Conservation (phyloP, 768 basidiomycete species). For the Tricholoma sp. region DNA sequence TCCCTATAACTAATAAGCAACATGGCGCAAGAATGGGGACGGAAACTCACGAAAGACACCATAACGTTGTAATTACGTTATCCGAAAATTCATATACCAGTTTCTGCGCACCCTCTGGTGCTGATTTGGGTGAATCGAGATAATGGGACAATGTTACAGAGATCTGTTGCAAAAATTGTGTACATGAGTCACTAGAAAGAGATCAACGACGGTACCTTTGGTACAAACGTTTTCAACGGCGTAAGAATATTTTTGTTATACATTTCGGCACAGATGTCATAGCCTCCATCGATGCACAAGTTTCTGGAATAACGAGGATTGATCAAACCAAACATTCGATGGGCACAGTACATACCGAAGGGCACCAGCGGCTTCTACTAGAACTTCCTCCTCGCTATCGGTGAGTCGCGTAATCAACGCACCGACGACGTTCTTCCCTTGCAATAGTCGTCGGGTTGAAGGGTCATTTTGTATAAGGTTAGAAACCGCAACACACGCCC, state of each 20-base stretch:
- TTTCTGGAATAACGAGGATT: constrained; percentile 48
- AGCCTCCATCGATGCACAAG: constrained; percentile 91
- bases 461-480: constrained; percentile 95
- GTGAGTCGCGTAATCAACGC: constrained; percentile 81
- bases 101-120: constrained; percentile 66
- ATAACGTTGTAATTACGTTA: constrained; percentile 86
- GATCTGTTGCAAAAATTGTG: constrained; percentile 44
- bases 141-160: constrained; percentile 66
- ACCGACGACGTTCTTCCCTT: constrained; percentile 88
- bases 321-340: neutral
- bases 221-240: constrained; percentile 68
- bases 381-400: constrained; percentile 86
- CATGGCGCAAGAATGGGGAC: neutral
- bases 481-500: constrained; percentile 96
- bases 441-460: constrained; percentile 82
- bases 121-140: constrained; percentile 51
- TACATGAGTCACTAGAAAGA: neutral
- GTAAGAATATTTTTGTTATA: constrained; percentile 91
- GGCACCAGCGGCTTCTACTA: constrained; percentile 85
- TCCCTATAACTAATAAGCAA: constrained; percentile 49
- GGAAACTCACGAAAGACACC: constrained; percentile 86
- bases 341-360: constrained; percentile 53
- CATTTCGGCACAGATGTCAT: constrained; percentile 95
- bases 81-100: constrained; percentile 86
- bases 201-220: constrained; percentile 49